Evolutionary conservation across 768 basidiomycete species (phyloP), one percentile per base, ranked within the genome.

Genomic region (Russula ochroleuca): DNA sequence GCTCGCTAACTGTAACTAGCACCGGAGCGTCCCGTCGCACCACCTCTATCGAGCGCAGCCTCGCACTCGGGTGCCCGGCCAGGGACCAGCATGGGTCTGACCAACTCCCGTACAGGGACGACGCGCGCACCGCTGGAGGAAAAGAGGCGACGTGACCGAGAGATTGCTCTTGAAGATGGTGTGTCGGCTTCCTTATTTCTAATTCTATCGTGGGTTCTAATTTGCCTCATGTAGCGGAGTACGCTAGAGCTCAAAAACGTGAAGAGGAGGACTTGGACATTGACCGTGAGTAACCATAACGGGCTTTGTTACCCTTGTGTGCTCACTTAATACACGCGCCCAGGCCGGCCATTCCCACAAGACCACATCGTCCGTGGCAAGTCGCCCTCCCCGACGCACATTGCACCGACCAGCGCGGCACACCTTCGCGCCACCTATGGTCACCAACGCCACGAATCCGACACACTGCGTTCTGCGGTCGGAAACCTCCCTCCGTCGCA

Each of bases 371-470:
- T 57, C 21, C 66, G 78, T 21, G 80, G 83, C 49, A 79, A 82
- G 63, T 81, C 84, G 0, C 85, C 85, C 3, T 85, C 86, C 6
- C 78, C 80, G 17, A 78, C 78, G 6, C 77, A 78, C 38, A 69
- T 74, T 63, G 69, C 64, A 25, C 28, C 62, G 15, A 40, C n/a
- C 10, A 64, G 63, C 43, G 69, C 72, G 38, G 63, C 72, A 57
- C 71, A 75, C 59, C 66, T 74, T 64, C 67, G 77, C 3, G 66
- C 75, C 13, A 50, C 70, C 49, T 72, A 79, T 67, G 74, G 72
- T 2, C 90, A 92, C 71, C 80, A 78, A 68, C 84, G 90, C 55
- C 82, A 84, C 31, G 89, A 91, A 62, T 91, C 90, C 0, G 90
- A 92, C 66, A 91, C 90, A 0, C 75, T 90, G 33, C 87, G 86